These are phyloP conservation scores for Spiraea crenata DNA, from an alignment of 331 rosid genomes.

Conservation along the genomic window DNA sequence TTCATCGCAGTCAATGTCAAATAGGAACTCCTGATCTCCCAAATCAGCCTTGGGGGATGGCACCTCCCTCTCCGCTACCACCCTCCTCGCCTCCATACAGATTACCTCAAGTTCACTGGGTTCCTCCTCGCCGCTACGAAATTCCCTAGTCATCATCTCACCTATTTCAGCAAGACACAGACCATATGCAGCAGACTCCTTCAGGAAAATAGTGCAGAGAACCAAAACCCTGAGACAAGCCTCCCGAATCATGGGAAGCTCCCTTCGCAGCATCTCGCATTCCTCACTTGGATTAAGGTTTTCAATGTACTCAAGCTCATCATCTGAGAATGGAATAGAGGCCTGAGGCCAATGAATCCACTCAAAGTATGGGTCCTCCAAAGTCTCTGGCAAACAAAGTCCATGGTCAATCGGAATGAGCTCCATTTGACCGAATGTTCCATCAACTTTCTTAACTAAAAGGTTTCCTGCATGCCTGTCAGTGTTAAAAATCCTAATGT, in stretches of 20 bases:
- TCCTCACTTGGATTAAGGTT: conserved; percentile 60
- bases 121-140: conserved; percentile 84
- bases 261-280: conserved; percentile 72
- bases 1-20: conserved; percentile 78
- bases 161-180: conserved; percentile 95
- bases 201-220: conserved; percentile 89
- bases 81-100: conserved; percentile 83
- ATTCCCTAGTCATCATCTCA: conserved; percentile 97
- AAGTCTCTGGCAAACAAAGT: conserved; percentile 85
- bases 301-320: conserved; percentile 78
- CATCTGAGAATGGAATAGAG: conserved; percentile 91
- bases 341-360: conserved; percentile 99
- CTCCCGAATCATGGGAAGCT: conserved; percentile 95
- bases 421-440: conserved; percentile 88
- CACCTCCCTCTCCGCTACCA: conserved; percentile 61
- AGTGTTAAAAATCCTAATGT: conserved; percentile 92
- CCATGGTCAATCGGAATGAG: conserved; percentile 97
- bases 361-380: conserved; percentile 97
- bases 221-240: conserved; percentile 87
- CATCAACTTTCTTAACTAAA: conserved; percentile 80
- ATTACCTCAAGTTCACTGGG: conserved; percentile 95
- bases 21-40: conserved; percentile 58
- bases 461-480: conserved; percentile 99
- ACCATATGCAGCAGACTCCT: conserved; percentile 75
- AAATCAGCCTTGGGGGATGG: conserved; percentile 53